Evolutionary conservation across 2,329 filamentous ascomycete species (phyloP).

Genomic region (Alternaria atra): DNA sequence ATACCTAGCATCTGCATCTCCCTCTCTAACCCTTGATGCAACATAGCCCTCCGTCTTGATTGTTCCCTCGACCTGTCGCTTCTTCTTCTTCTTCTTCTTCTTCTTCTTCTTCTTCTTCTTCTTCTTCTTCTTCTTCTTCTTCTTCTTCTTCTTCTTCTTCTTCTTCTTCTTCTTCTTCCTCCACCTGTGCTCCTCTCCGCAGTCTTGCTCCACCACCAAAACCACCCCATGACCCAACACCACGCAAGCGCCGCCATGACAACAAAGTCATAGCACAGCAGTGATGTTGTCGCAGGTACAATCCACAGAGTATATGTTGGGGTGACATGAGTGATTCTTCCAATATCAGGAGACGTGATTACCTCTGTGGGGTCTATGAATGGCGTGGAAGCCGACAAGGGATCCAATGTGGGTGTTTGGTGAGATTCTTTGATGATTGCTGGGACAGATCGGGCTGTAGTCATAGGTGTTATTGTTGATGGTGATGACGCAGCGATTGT

Average conservation of each 20-base stretch:
- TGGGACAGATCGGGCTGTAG: neutral
- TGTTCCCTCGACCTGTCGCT: neutral
- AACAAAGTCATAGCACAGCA: conserved; percentile 33
- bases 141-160: neutral
- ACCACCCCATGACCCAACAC: conserved; percentile 18
- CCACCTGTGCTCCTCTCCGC: conserved; percentile 3
- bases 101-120: conserved; percentile 1
- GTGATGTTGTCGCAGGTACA: conserved; percentile 18
- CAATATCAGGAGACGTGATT: neutral
- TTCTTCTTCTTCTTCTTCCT: neutral
- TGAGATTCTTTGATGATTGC: neutral
- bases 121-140: conserved; percentile 1
- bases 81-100: neutral
- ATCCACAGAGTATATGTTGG: conserved; percentile 9
- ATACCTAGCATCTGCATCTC: conserved; percentile 40
- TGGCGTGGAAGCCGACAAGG: neutral
- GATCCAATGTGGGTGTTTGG: neutral
- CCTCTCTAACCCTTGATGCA: conserved; percentile 20
- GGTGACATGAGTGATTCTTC: neutral
- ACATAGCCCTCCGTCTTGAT: neutral
- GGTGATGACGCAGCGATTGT: neutral
- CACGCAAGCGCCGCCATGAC: conserved; percentile 20
- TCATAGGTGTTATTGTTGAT: neutral
- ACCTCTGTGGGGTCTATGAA: neutral
- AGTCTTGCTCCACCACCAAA: conserved; percentile 13